A percentile compares a stretch with the other conserved stretches of the same genome.
phyloP scores from a whole-genome alignment of 148 eudicot genomes.

The Rhododendron kiyosumense region DNA sequence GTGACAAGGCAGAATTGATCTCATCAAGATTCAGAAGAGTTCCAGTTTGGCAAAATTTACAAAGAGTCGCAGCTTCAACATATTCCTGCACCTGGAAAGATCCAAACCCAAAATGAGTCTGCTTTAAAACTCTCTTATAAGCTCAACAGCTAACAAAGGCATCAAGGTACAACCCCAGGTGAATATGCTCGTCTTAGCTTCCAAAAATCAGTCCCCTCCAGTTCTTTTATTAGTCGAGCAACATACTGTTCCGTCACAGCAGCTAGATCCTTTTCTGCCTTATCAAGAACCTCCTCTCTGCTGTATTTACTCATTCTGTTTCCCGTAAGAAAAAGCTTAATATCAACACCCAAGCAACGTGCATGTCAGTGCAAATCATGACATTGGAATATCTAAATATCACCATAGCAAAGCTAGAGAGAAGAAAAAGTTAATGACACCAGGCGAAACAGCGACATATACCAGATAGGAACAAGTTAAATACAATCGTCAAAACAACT shows the following conservation, averaged over 20 bases:
- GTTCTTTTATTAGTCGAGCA: constrained; percentile 67
- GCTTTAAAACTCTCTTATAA: background rate
- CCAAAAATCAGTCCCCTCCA: constrained; percentile 89
- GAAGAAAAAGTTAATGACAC: background rate
- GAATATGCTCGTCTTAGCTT: constrained; percentile 94
- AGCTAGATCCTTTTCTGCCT: constrained; percentile 89
- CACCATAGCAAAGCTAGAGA: background rate
- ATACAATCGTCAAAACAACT: background rate
- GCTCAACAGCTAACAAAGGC: constrained; percentile 10
- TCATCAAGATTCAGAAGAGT: constrained; percentile 75
- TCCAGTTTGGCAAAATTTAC: constrained; percentile 82
- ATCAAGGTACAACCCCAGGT: constrained; percentile 67
- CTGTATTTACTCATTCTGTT: constrained; percentile 81
- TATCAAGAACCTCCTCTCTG: constrained; percentile 71
- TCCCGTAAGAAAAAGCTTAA: constrained; percentile 3
- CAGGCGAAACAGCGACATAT: background rate
- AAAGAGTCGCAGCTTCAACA: constrained; percentile 94
- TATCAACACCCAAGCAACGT: background rate
- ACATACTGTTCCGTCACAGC: constrained; percentile 71
- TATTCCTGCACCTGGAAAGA: constrained; percentile 83
- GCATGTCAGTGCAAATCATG: background rate
- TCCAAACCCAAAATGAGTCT: background rate
- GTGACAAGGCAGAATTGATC: constrained; percentile 61
- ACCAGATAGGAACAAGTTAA: background rate
- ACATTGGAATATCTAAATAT: background rate